Evolutionary conservation across 2,329 filamentous ascomycete genomes (phyloP), one percentile per base, ranked within the genome.

Genomic region (Ophiosphaerella herpotricha): DNA sequence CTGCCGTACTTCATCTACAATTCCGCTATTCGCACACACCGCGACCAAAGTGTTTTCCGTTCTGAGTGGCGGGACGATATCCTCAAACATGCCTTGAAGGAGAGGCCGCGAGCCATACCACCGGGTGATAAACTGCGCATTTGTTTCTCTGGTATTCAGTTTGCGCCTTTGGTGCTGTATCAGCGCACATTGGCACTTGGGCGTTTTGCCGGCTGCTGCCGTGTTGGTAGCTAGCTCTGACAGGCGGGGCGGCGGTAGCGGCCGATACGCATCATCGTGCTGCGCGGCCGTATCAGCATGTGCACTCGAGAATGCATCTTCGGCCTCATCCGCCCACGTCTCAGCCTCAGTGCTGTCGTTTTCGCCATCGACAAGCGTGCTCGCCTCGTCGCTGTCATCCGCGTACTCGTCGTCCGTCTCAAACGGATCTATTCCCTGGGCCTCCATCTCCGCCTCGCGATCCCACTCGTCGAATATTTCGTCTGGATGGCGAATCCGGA

Each of bases 401-500:
- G 14, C 18, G 13, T 33, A 36, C 13, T 35, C 38, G 29, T 21
- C 41, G 33, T 13, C 47, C 41, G 39, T 52, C 46, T 2, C 38
- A n/a, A 54, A 47, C 1, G 50, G 49, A 9, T 58, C 46, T 4
- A 24, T 43, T 3, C 39, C 48, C 32, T 41, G 41, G 11, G 35
- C 49, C 38, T 50, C 46, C 38, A 46, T 55, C 38, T 48, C 50
- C 37, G 39, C 55, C 16, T 57, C 54, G 23, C 54, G 39, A 2
- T 64, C 55, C 54, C 60, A 60, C 14, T 59, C 51, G 5, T 55
- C 48, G 5, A 60, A 60, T 2, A 63, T 57, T 16, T 60, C 52
- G n/a, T 62, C 59, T 13, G 63, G 64, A 37, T 64, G 59, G 1
- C 58, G 54, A 7, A 69, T 63, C 11, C 60, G 50, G 2, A 64